A percentile compares a stretch with the other conserved stretches of the same genome.
These are phyloP conservation scores for Amanita thiersii DNA, from an alignment of 768 basidiomycete species.

Conservation along the genomic window DNA sequence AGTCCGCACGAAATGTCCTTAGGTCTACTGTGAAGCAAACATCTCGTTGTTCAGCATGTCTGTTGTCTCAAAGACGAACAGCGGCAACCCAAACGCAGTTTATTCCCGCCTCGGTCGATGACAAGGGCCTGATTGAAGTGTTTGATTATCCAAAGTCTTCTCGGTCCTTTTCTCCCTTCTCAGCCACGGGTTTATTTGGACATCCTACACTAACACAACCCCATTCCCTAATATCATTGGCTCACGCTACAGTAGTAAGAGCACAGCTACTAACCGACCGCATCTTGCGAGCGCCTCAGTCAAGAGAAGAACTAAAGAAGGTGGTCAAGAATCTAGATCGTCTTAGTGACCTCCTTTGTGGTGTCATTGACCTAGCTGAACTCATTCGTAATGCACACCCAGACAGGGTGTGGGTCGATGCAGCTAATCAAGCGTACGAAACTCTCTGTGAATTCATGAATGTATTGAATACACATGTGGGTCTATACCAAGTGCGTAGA, in stretches of 20 bases:
- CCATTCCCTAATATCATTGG: conserved; percentile 57
- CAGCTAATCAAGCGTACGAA: conserved; percentile 85
- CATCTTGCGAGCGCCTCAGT: conserved; percentile 66
- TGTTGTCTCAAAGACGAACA: conserved; percentile 21
- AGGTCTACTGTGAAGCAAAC: conserved; percentile 22
- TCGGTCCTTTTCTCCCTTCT: conserved; percentile 31
- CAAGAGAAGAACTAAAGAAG: conserved; percentile 65
- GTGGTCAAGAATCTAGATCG: conserved; percentile 96
- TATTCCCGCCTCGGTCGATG: conserved; percentile 57
- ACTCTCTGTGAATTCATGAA: conserved; percentile 97
- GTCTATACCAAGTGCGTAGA: conserved; percentile 76
- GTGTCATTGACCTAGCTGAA: conserved; percentile 95
- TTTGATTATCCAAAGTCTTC: conserved; percentile 57
- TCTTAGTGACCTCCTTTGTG: conserved; percentile 91
- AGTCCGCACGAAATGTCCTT: conserved; percentile 33
- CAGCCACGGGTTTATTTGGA: conserved; percentile 76
- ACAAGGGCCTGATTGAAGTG: conserved; percentile 55
- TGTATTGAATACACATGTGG: conserved; percentile 88
- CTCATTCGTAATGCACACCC: conserved; percentile 91
- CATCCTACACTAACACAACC: conserved; percentile 70
- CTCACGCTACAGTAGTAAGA: conserved; percentile 72
- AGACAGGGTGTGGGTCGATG: conserved; percentile 72
- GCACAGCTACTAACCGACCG: conserved; percentile 80
- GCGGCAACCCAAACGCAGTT: conserved; percentile 33
- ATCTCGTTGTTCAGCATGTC: conserved; percentile 36